Conservation (phyloP, 257 asterid genomes). For the Avicennia marina region DNA sequence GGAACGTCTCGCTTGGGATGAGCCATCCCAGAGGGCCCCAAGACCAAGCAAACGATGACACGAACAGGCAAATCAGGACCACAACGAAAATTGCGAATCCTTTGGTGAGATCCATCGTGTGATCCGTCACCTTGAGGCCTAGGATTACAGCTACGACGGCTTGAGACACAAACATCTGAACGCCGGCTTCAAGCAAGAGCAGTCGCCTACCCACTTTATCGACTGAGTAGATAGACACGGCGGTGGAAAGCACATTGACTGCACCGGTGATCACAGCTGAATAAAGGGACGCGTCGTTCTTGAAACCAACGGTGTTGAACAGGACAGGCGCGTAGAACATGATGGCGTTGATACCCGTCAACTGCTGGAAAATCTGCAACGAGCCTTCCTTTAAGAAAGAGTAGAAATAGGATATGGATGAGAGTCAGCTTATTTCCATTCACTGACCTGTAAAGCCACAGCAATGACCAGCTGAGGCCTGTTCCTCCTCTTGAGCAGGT, state of each 20-base stretch:
- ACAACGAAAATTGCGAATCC: constrained; percentile 71
- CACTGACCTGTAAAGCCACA: constrained; percentile 72
- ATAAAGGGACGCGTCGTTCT: constrained; percentile 56
- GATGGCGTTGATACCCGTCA: constrained; percentile 85
- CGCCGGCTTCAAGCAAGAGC: constrained; percentile 72
- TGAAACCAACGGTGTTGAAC: constrained; percentile 71
- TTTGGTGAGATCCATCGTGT: constrained; percentile 37
- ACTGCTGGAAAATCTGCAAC: constrained; percentile 61
- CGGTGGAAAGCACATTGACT: constrained; percentile 66
- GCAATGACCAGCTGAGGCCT: constrained; percentile 77
- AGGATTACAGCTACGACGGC: constrained; percentile 48
- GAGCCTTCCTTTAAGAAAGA: no score
- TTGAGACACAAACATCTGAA: constrained; percentile 81
- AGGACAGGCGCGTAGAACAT: constrained; percentile 96
- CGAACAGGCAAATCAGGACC: constrained; percentile 62
- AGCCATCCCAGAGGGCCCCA: constrained; percentile 99
- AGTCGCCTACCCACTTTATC: constrained; percentile 66
- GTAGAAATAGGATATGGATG: no score
- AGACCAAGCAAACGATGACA: constrained; percentile 84
- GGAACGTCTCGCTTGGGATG: constrained; percentile 84
- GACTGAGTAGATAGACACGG: constrained; percentile 71
- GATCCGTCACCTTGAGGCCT: constrained; percentile 60
- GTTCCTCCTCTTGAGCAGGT: constrained; percentile 61
- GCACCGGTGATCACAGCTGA: constrained; percentile 84
- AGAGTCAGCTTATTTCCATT: no score